Percentiles rank a stretch among this genome's conserved stretches.
Conservation (phyloP, 2,329 filamentous ascomycete species). For the Berkeleyomyces rouxiae region DNA sequence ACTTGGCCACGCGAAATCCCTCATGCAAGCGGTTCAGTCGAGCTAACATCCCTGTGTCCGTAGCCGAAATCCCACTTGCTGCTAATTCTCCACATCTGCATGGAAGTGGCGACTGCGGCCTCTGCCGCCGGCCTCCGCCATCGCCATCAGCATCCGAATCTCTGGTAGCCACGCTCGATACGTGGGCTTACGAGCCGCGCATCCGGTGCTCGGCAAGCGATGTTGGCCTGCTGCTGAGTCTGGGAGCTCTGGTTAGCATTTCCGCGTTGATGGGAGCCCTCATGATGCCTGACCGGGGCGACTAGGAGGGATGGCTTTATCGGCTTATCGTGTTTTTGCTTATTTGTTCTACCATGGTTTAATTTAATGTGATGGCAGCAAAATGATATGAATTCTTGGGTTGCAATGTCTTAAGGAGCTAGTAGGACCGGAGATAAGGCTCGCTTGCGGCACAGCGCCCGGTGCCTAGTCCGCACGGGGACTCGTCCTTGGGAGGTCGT, state of each 20-base stretch:
- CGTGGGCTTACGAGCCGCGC: conserved; percentile 9
- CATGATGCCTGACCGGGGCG: conserved; percentile 5
- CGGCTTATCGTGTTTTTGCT: neutral
- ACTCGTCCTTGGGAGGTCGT: no score
- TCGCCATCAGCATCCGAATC: neutral
- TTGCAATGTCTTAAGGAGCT: no score
- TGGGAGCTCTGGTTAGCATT: conserved; percentile 8
- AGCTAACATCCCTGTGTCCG: neutral
- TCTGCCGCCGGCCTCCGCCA: neutral
- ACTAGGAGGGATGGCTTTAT: neutral
- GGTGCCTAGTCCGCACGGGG: no score
- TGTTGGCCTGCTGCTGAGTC: conserved; percentile 7
- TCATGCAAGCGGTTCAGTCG: neutral
- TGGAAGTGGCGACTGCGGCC: neutral
- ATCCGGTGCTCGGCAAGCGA: conserved; percentile 9
- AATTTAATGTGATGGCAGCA: neutral
- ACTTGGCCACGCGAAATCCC: neutral
- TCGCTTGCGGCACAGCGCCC: no score
- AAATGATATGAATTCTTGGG: no score
- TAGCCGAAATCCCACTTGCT: neutral
- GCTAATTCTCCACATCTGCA: neutral
- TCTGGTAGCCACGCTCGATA: neutral
- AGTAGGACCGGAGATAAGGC: no score
- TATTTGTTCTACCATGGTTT: neutral
- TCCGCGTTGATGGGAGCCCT: conserved; percentile 8